Conservation (phyloP, 306 rosid species). For the Carpinus fangiana region DNA sequence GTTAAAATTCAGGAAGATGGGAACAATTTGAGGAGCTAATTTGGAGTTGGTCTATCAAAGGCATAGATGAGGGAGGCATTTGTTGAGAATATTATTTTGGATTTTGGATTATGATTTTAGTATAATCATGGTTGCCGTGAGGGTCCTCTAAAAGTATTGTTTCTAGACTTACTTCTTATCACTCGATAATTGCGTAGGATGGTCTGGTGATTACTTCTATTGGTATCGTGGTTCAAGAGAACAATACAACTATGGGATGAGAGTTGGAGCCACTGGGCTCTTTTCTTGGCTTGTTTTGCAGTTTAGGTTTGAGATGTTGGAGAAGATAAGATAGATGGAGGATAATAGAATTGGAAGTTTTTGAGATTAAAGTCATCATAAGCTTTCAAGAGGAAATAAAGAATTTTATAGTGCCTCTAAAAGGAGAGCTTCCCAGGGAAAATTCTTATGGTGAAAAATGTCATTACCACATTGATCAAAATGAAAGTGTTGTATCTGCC, state of each 20-base stretch:
- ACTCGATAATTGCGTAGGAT: neutral
- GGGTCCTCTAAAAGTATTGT: neutral
- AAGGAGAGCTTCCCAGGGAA: neutral
- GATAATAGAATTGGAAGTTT: neutral
- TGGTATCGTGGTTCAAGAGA: neutral
- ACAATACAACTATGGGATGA: neutral
- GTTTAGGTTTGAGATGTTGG: neutral
- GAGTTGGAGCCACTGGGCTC: neutral
- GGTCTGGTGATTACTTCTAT: neutral
- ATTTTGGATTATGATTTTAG: neutral
- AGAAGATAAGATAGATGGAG: slow-evolving; percentile 2
- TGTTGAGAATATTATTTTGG: neutral
- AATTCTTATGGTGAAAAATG: neutral
- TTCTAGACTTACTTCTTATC: neutral
- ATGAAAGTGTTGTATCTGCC: neutral
- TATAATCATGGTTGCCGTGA: neutral
- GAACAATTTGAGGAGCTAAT: neutral
- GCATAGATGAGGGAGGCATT: neutral
- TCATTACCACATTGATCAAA: neutral
- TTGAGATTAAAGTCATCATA: neutral
- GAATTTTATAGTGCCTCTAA: neutral
- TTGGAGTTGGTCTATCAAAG: neutral
- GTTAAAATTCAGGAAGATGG: neutral
- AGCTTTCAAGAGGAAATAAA: neutral
- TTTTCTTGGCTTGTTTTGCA: neutral